Base-by-base conservation (phyloP, 371 early-diverging fungal species). In the Circinella umbellata region DNA sequence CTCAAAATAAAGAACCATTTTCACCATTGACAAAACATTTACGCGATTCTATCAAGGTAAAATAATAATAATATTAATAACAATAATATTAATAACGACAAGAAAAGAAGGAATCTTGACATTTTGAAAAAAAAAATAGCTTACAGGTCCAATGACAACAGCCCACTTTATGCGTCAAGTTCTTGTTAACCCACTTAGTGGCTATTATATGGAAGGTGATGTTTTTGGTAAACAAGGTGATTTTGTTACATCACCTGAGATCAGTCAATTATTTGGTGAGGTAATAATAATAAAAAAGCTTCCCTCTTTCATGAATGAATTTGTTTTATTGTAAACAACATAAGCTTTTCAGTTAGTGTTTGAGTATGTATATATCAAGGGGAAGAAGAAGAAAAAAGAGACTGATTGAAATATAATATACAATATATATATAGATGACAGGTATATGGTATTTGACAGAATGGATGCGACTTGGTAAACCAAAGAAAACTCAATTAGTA, bases 261-360 rank as follows among this genome's bases (percentile, higher is more conserved):
- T 99, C 72, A 92, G 92, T 74, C 99, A 98, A 80, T 91, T 97
- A 87, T 98, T 98, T 91, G 99, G 99, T 35, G 99, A 98, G 86
- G 90, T 92, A 83, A 69, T 11, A 42, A 64, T 2, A 18, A 14
- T 34, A 57, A 9, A 6, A 53, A 8, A 53, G 20, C 53, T 53
- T 51, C n/a, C n/a, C n/a, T 51, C 14, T 14, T 51, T 8, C 15
- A 5, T 39, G 39, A 39, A 64, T 39, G 34, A 49, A 46, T 47
- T 18, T 34, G 39, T 9, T 27, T 14, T 51, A 11, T 42, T 42
- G 11, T 42, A 42, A 42, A 9, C 42, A 42, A 27, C 27, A 27
- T 27, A 27, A 27, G 27, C 27, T 27, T 27, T 27, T 27, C 27
- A 27, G 27, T 27, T 27, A 27, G 0, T 27, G 27, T 27, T 27